Evolutionary conservation across 2,329 filamentous ascomycete genomes (phyloP).

Genomic region (Fusarium duplospermum): DNA sequence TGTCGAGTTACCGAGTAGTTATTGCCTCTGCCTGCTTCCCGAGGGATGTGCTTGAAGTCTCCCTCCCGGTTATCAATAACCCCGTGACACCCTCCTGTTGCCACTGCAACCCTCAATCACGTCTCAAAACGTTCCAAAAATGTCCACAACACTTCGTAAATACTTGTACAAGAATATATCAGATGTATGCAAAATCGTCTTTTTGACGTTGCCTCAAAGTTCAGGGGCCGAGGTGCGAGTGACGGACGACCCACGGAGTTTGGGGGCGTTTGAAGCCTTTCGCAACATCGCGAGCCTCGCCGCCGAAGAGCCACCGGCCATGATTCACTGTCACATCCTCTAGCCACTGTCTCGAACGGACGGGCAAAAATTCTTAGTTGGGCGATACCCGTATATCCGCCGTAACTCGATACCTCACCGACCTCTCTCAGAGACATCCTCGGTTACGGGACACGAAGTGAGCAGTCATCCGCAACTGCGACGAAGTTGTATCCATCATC

Average conservation of each 20-base stretch:
- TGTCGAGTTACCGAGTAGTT: constrained; percentile 14
- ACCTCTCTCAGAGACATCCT: background rate
- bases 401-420: background rate
- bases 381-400: background rate
- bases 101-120: background rate
- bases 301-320: background rate
- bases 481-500: background rate
- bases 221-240: constrained; percentile 29
- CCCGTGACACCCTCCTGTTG: constrained; percentile 7
- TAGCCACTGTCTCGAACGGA: background rate
- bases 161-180: background rate
- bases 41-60: background rate
- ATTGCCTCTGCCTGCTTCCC: background rate
- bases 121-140: background rate
- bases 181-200: background rate
- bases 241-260: constrained; percentile 7
- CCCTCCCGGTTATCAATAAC: constrained; percentile 9
- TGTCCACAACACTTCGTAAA: no score
- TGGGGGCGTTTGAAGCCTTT: constrained; percentile 21
- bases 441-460: background rate
- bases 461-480: constrained; percentile 18
- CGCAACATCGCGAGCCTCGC: constrained; percentile 10
- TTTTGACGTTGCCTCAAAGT: constrained; percentile 4
- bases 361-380: background rate
- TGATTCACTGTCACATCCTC: background rate